Evolutionary conservation across 176 grass and related monocot genomes (phyloP).

Genomic region (Avena atlantica): DNA sequence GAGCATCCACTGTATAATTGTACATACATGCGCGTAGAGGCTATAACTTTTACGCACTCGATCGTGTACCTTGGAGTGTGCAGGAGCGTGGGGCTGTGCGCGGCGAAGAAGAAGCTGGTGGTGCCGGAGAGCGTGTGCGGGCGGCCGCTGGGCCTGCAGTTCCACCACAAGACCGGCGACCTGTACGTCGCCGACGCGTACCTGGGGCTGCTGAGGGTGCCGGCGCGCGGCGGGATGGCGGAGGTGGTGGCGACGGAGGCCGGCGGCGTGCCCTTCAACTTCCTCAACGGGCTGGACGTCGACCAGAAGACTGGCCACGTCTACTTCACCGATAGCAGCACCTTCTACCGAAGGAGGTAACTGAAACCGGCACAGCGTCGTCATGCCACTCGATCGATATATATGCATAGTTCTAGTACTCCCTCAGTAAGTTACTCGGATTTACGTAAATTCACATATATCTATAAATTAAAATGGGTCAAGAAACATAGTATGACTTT

Average conservation of each 20-base stretch:
- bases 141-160: conserved; percentile 80
- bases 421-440: too few species aligned
- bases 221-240: conserved; percentile 59
- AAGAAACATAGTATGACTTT: too few species aligned
- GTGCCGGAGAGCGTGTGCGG: conserved; percentile 79
- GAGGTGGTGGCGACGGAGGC: conserved; percentile 60
- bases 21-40: background rate
- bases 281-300: conserved; percentile 87
- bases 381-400: background rate
- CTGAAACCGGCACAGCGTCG: background rate
- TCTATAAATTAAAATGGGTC: too few species aligned
- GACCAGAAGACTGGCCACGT: conserved; percentile 79
- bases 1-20: background rate
- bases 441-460: too few species aligned
- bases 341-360: conserved; percentile 62
- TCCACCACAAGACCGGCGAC: conserved; percentile 64
- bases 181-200: conserved; percentile 92
- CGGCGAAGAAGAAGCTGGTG: conserved; percentile 38
- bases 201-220: conserved; percentile 63
- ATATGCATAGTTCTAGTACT: too few species aligned
- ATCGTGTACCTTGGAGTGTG: background rate
- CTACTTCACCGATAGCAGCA: conserved; percentile 97
- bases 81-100: conserved; percentile 53
- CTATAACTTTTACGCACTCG: background rate
- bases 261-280: conserved; percentile 74